Conservation (phyloP, 768 basidiomycete species). For the Daedalea quercina region DNA sequence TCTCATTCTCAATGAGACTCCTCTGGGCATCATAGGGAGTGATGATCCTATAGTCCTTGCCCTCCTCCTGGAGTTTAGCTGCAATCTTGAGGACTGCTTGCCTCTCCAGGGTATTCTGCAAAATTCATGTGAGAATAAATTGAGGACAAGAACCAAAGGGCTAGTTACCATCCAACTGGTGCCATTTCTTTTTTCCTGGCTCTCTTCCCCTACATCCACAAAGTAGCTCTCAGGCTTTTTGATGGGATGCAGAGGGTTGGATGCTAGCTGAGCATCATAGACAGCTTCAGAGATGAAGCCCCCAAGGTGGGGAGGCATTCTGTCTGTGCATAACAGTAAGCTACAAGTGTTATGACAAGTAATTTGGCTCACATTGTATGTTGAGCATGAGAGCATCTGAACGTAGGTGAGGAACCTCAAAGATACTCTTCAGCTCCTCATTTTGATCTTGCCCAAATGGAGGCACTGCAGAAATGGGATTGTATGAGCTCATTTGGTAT, state of each 20-base stretch:
- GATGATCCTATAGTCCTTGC: slow-evolving; percentile 54
- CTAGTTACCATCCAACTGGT: slow-evolving; percentile 35
- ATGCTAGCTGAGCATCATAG: slow-evolving; percentile 56
- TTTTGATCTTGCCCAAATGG: slow-evolving; percentile 73
- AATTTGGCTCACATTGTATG: slow-evolving; percentile 57
- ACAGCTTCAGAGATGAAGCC: slow-evolving; percentile 61
- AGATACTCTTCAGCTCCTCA: slow-evolving; percentile 61
- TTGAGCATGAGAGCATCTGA: slow-evolving; percentile 49
- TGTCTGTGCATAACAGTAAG: slow-evolving; percentile 38
- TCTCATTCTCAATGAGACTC: slow-evolving; percentile 43
- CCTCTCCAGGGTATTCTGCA: slow-evolving; percentile 57
- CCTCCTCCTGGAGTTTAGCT: slow-evolving; percentile 42
- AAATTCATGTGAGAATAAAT: neutral
- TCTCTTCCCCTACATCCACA: slow-evolving; percentile 40
- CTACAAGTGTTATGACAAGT: slow-evolving; percentile 6
- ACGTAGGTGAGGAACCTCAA: slow-evolving; percentile 63
- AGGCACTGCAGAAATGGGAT: slow-evolving; percentile 45
- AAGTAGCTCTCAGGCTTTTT: slow-evolving; percentile 50
- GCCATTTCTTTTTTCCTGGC: slow-evolving; percentile 27
- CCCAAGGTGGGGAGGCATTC: slow-evolving; percentile 81
- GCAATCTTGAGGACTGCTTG: slow-evolving; percentile 53
- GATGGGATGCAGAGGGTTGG: slow-evolving; percentile 43
- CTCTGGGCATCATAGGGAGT: slow-evolving; percentile 81
- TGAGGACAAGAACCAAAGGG: neutral
- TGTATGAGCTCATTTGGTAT: neutral